phyloP scores from a whole-genome alignment of 345 rosid species.

The Combretum micranthum region DNA sequence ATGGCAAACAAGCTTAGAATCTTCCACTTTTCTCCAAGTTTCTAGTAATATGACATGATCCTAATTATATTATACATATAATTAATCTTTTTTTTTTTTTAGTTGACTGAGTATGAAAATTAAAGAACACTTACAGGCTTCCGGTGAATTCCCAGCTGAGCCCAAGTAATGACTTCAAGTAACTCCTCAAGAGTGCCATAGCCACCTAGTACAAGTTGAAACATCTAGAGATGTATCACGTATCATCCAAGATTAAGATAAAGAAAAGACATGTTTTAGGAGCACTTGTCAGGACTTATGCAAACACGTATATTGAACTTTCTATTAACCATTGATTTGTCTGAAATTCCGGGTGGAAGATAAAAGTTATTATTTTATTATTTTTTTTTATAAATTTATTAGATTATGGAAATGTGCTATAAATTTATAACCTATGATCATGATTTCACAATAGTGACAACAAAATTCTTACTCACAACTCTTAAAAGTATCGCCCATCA shows the following conservation, averaged over 20 bases:
- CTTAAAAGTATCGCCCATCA: no score
- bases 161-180: conserved; percentile 96
- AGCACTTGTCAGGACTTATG: no score
- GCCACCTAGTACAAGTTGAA: conserved; percentile 46
- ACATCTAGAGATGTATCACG: background rate
- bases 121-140: conserved; percentile 59
- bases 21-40: no score
- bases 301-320: background rate
- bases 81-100: no score
- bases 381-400: no score
- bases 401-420: no score
- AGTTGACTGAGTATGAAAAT: background rate
- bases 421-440: no score
- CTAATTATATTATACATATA: no score
- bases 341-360: background rate
- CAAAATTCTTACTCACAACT: no score
- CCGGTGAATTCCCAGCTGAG: conserved; percentile 90
- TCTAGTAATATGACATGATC: no score
- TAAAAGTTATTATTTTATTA: background rate
- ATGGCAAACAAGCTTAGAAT: background rate
- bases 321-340: background rate
- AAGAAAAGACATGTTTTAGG: no score
- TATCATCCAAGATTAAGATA: background rate
- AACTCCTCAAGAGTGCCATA: conserved; percentile 94
- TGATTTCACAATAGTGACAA: no score